phyloP scores from a whole-genome alignment of 345 rosid species.

The Gossypium bickii region DNA sequence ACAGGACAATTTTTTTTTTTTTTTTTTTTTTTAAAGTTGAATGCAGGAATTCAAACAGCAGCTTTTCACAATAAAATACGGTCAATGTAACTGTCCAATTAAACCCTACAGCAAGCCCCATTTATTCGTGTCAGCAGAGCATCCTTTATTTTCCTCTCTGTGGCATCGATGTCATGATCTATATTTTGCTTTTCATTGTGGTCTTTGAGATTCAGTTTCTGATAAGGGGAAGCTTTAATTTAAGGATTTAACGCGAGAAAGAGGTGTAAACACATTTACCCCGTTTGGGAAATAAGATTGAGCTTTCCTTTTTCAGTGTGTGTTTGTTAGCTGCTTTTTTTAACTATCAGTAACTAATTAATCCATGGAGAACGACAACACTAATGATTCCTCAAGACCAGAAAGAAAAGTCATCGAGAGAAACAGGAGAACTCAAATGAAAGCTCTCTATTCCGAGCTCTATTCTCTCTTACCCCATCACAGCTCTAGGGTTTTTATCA shows the following conservation, averaged over 20 bases:
- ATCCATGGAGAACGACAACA: constrained; percentile 7
- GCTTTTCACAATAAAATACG: not conserved
- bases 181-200: constrained; percentile 11
- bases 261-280: not conserved
- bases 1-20: too few species aligned
- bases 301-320: not conserved
- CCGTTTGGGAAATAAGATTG: not conserved
- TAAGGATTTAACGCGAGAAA: not conserved
- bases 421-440: constrained; percentile 67
- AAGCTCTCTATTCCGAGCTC: constrained; percentile 46
- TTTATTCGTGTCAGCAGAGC: constrained; percentile 6
- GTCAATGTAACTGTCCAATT: constrained; percentile 7
- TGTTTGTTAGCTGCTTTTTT: not conserved
- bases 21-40: not conserved
- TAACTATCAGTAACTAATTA: not conserved
- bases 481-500: constrained; percentile 27
- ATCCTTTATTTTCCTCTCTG: not conserved
- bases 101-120: constrained; percentile 17
- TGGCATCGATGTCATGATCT: constrained; percentile 17
- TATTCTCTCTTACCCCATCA: constrained; percentile 45
- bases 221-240: not conserved
- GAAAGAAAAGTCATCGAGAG: constrained; percentile 54
- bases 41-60: not conserved
- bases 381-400: constrained; percentile 32
- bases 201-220: not conserved